Base-by-base conservation (phyloP, 768 basidiomycete genomes). In the Suillus ampliporus region DNA sequence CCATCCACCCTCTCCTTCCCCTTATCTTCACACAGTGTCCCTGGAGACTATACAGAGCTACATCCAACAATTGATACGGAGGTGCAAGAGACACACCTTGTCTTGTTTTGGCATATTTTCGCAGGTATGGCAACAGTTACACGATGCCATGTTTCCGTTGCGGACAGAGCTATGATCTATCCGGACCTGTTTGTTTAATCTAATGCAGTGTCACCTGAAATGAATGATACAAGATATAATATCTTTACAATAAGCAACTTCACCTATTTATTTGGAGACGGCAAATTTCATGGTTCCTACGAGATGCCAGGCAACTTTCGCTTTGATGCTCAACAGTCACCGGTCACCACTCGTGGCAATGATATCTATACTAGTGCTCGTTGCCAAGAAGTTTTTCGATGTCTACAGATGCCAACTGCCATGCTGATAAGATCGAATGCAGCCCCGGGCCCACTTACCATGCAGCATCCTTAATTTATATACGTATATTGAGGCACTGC, bases 331-430 rank as follows among this genome's bases (percentile, higher is more conserved):
- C 23, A 74, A 75, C 21, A 76, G 68, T n/a, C n/a, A n/a, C n/a
- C n/a, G n/a, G n/a, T n/a, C n/a, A n/a, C n/a, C n/a, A n/a, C n/a
- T n/a, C 11, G 65, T 65, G 1, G 62, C n/a, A n/a, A n/a, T n/a
- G n/a, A n/a, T n/a, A n/a, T n/a, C n/a, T n/a, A n/a, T n/a, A 40
- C 14, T 62, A 13, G 7, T 58, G 19, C 28, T 58, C 8, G 35
- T 43, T 10, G 41, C 59, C 58, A 14, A 19, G 53, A 44, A 87
- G 71, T 60, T 75, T 75, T 61, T 83, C 83, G 5, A 87, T 66
- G 68, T 85, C 84, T 14, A 75, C 72, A n/a, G n/a, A n/a, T n/a
- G n/a, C n/a, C n/a, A n/a, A n/a, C 8, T 77, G 79, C 47, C n/a
- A 66, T 0, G 86, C 85, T 17, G 47, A 31, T 52, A 46, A 34